Base-by-base conservation (phyloP, 1,139 yeast species). In the Suhomyces atakaporum region DNA sequence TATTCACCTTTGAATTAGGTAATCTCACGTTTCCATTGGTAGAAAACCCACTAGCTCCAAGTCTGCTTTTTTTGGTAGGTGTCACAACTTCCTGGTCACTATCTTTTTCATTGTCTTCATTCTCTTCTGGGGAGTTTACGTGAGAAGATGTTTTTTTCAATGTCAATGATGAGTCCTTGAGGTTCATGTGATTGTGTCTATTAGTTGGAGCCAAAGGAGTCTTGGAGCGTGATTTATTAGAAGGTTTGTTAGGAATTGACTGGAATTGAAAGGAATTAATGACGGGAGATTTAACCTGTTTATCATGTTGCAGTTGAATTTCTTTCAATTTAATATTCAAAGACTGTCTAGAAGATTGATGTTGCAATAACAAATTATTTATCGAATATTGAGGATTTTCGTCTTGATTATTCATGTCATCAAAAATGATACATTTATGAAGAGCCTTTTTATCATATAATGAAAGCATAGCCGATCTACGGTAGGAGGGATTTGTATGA, bases 391-490 rank as follows among this genome's bases (percentile, higher is more conserved):
- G 74, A 6, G 73, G 73, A 43, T 60, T 66, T 44, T 66, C 71
- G 22, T 56, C 57, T 35, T 42, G 44, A 39, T 57, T 27, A 46
- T 47, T 31, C 50, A 45, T 29, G 8, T 45, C 57, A 37, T 65
- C 68, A 39, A 55, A 54, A 3, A 67, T 59, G n/a, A 68, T 48
- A 43, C 68, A 58, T 53, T 67, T 60, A 50, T 64, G 62, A 50
- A 62, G 63, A 24, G 58, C 52, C 37, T 50, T 36, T 40, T 60
- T 58, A 42, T 76, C 81, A 45, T 75, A 71, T 42, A 77, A 59
- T 5, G 79, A 73, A 34, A 77, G 61, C 69, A 77, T 74, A 4
- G 79, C 79, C 25, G 79, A 74, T 37, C 82, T 63, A 50, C 82
- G 63, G 46, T 65, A 69, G 8, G 78, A 66, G 2, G 82, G 78